Base-by-base conservation (phyloP, 192 early-diverging fungal species). In the Entomortierella chlamydospora region DNA sequence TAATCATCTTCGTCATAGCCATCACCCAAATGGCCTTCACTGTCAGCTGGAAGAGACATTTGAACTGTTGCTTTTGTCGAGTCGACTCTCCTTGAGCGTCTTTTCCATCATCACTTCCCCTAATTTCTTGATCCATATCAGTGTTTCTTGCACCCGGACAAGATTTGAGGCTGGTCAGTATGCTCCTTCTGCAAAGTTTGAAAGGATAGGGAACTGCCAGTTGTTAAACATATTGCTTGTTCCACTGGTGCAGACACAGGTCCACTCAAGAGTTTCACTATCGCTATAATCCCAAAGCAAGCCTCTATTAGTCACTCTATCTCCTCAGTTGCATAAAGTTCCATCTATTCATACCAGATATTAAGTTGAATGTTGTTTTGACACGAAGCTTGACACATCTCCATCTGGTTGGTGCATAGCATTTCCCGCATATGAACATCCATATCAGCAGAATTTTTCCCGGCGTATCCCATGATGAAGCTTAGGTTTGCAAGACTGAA, bases 201-300 rank as follows among this genome's bases (percentile, higher is more conserved):
- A 66, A 79, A n/a, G 76, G 37, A 79, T 60, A 12, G 68, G 76
- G 45, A 66, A 60, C 25, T 79, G 62, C 61, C 61, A 79, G 23
- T 47, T 42, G 15, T 62, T 42, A 31, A 68, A 60, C 13, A 23
- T 20, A 12, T 57, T 64, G 20, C 0, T 51, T 9, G 15, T 62
- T 2, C 41, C 57, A 31, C 26, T 37, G 11, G 18, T 13, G 28
- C 76, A 79, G 17, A 53, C 31, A 37, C 76, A 79, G 30, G n/a
- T 57, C 76, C 68, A 79, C 11, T 41, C 57, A 34, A 70, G 56
- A 9, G 68, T 70, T 18, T 79, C 76, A 3, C 25, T n/a, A 34
- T 70, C 30, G 51, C 76, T 68, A 47, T 11, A 11, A 47, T 37
- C 4, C 34, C 34, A 37, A 37, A 37, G 10, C 10, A n/a, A n/a